These are phyloP conservation scores for Inosperma sp. DNA, from an alignment of 768 basidiomycete genomes.

Conservation along the genomic window DNA sequence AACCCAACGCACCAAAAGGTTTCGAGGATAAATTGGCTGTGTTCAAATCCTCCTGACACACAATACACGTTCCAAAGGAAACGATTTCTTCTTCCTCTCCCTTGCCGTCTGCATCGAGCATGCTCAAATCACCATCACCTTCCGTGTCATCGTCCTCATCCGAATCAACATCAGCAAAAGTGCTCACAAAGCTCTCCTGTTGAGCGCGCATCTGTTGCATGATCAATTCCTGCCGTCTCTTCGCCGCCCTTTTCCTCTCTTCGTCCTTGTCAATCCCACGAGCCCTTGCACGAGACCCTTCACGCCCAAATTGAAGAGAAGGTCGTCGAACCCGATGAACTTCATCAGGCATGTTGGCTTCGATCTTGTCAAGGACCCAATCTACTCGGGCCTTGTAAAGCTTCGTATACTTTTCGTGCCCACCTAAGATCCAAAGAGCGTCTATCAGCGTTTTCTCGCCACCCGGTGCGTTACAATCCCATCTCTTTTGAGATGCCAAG, in stretches of 20 bases:
- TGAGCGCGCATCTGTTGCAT: conserved; percentile 95
- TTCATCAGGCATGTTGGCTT: conserved; percentile 50
- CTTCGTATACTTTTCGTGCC: conserved; percentile 64
- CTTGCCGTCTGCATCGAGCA: conserved; percentile 52
- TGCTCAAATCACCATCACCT: conserved; percentile 20
- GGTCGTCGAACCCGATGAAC: conserved; percentile 35
- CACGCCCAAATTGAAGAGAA: conserved; percentile 37
- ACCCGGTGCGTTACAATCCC: conserved; percentile 41
- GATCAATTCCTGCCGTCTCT: conserved; percentile 87
- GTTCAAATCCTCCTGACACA: conserved; percentile 93
- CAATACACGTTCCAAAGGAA: conserved; percentile 91
- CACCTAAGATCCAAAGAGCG: conserved; percentile 71
- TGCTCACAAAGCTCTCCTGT: conserved; percentile 80
- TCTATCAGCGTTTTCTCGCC: conserved; percentile 61
- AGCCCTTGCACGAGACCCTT: conserved; percentile 31
- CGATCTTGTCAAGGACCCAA: conserved; percentile 70
- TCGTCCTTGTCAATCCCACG: conserved; percentile 51
- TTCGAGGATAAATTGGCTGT: conserved; percentile 30
- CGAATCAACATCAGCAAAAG: conserved; percentile 48
- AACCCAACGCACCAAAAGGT: conserved; percentile 81
- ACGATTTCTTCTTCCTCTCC: conserved; percentile 47
- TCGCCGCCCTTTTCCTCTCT: conserved; percentile 78
- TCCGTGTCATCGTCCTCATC: conserved; percentile 39
- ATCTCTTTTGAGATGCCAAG: conserved; percentile 49
- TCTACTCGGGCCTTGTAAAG: conserved; percentile 63